Evolutionary conservation across 1,284 basidiomycete genomes (phyloP).

Genomic region (Cystobasidiaceae sp.): DNA sequence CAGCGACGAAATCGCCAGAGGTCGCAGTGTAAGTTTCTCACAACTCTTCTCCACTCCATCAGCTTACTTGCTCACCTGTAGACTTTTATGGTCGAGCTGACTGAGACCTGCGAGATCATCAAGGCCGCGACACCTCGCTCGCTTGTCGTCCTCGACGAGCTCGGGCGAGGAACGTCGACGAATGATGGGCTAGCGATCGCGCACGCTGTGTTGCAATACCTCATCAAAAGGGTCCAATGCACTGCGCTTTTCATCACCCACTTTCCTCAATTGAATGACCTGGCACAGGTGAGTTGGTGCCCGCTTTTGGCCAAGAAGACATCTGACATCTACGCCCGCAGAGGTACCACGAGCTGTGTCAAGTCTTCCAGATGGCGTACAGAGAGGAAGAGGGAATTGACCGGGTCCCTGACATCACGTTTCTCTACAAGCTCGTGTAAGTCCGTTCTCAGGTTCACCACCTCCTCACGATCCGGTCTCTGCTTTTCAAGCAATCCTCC

Average conservation of each 20-base stretch:
- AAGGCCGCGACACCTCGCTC: slow-evolving; percentile 41
- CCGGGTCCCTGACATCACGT: slow-evolving; percentile 71
- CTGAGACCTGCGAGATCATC: slow-evolving; percentile 86
- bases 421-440: slow-evolving; percentile 64
- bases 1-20: slow-evolving; percentile 74
- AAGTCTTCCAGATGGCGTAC: slow-evolving; percentile 83
- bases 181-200: slow-evolving; percentile 83
- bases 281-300: slow-evolving; percentile 29
- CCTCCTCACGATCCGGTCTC: slow-evolving; percentile 30
- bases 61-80: slow-evolving; percentile 47
- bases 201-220: slow-evolving; percentile 70
- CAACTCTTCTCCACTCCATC: slow-evolving; percentile 84
- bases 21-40: slow-evolving; percentile 50
- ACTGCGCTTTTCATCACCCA: slow-evolving; percentile 92
- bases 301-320: no score
- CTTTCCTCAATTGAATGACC: slow-evolving; percentile 56
- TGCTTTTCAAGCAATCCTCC: slow-evolving; percentile 19
- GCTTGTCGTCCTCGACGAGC: slow-evolving; percentile 69
- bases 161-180: slow-evolving; percentile 68
- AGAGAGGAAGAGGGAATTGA: slow-evolving; percentile 59
- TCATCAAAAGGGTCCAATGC: slow-evolving; percentile 60
- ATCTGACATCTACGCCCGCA: background rate
- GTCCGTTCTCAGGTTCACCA: background rate
- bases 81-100: slow-evolving; percentile 70
- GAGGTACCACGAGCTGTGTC: slow-evolving; percentile 48